Evolutionary conservation across 352 stramenopile genomes (phyloP).

Genomic region (Phytophthora pseudosyringae): DNA sequence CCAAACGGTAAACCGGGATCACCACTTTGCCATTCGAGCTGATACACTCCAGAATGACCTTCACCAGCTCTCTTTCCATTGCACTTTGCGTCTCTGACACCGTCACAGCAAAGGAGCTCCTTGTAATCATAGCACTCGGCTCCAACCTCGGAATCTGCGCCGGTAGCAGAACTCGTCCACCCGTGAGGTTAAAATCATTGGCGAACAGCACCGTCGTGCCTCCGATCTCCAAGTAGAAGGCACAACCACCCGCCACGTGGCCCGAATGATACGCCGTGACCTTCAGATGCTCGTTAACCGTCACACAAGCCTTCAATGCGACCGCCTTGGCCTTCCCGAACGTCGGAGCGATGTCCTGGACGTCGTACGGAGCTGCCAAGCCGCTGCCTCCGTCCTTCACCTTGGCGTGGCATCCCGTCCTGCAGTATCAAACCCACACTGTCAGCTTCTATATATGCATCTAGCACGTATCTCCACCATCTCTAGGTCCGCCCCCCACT

Average conservation of each 20-base stretch:
- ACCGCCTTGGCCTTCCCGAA: slow-evolving; percentile 64
- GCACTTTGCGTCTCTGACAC: slow-evolving; percentile 83
- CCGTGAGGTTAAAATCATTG: slow-evolving; percentile 82
- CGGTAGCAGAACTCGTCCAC: slow-evolving; percentile 71
- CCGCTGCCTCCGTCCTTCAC: slow-evolving; percentile 60
- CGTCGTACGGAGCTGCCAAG: slow-evolving; percentile 51
- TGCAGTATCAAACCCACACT: slow-evolving; percentile 19
- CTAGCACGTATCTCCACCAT: neutral
- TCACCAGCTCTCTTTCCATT: slow-evolving; percentile 85
- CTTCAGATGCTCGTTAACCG: slow-evolving; percentile 73
- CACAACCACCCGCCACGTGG: slow-evolving; percentile 78
- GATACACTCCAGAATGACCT: slow-evolving; percentile 81
- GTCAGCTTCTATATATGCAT: slow-evolving; percentile 4
- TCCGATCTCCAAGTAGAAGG: slow-evolving; percentile 81
- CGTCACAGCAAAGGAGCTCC: slow-evolving; percentile 80
- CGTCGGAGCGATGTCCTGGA: slow-evolving; percentile 59
- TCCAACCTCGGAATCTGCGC: slow-evolving; percentile 73
- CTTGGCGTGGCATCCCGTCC: slow-evolving; percentile 51
- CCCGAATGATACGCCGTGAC: slow-evolving; percentile 84
- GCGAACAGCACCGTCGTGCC: slow-evolving; percentile 74
- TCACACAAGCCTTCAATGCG: slow-evolving; percentile 57
- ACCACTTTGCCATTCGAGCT: slow-evolving; percentile 83
- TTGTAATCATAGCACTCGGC: slow-evolving; percentile 64
- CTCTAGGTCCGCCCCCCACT: neutral
- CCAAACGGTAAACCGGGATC: slow-evolving; percentile 76